Evolutionary conservation across 306 rosid genomes (phyloP), one percentile per base, ranked within the genome.

Genomic region (Echinosophora koreensis): DNA sequence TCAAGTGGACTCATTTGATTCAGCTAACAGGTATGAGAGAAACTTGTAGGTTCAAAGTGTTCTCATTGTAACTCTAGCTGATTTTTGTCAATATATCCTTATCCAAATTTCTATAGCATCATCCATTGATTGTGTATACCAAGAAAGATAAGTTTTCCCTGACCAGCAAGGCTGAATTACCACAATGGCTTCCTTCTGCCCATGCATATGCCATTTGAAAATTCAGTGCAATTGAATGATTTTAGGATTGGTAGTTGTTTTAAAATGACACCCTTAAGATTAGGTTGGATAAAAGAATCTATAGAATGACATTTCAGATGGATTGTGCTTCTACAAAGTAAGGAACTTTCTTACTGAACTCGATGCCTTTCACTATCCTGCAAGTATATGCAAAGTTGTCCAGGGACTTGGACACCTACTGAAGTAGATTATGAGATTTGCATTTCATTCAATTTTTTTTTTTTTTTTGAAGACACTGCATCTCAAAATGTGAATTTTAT

Each of bases 301-400:
- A 28, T 46, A 32, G 4, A 17, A 60, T 44, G 69, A 15, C 69
- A 47, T 47, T 5, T 17, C n/a, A 46, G 28, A 60, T 44, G 69
- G 35, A 14, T 73, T 60, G 78, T 59, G 69, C 69, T n/a, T 74
- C 70, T 61, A n/a, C 47, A 32, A 60, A 42, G 78, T 71, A 37
- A 54, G 65, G 14, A 50, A 38, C 76, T 51, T 54, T 37, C 37
- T 71, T 17, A 35, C 22, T 37, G 65, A 37, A 38, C 3, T 11
- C 17, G 37, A 11, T 17, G 38, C 13, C 76, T 32, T 71, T 38
- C 55, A 54, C 64, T 13, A 17, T 71, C 65, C 51, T 37, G 9
- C 5, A 28, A 68, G 60, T 13, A 14, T 38, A 50, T 50, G 61
- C 74, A 69, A 50, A 69, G 62, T 11, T 69, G 62, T 34, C 22